phyloP scores from a whole-genome alignment of 1,284 basidiomycete species.

The Kalmanozyma brasiliensis region DNA sequence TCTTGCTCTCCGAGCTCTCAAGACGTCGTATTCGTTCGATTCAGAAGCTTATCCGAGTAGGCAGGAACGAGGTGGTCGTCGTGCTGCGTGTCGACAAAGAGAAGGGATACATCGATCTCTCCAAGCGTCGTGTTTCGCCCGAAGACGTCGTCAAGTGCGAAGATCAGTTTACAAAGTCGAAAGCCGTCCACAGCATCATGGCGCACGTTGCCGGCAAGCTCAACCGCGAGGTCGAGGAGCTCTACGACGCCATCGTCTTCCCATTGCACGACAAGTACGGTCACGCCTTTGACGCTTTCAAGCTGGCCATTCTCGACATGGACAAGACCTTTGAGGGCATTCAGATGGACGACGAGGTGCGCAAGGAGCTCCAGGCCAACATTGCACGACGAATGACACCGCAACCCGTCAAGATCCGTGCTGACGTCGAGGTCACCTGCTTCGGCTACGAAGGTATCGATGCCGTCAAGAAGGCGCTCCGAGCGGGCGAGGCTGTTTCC shows the following conservation, averaged over 20 bases:
- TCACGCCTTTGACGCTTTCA: conserved; percentile 98
- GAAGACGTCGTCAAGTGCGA: conserved; percentile 99
- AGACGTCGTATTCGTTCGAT: conserved; percentile 96
- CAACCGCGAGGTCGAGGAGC: conserved; percentile 74
- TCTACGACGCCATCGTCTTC: conserved; percentile 94
- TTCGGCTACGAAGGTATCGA: conserved; percentile 98
- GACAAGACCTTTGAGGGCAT: conserved; percentile 84
- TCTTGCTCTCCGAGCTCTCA: conserved; percentile 94
- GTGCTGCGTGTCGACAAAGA: conserved; percentile 98
- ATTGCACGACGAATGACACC: conserved; percentile 95
- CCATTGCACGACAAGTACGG: conserved; percentile 91
- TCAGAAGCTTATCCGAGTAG: conserved; percentile 96
- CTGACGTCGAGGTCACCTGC: conserved; percentile 97
- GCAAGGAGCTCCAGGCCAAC: conserved; percentile 80
- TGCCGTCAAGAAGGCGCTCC: conserved; percentile 91
- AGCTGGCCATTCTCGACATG: conserved; percentile 81
- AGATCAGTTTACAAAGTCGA: conserved; percentile 97
- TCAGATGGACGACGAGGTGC: conserved; percentile 73
- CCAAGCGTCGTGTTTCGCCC: conserved; percentile 97
- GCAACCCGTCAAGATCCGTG: conserved; percentile 97
- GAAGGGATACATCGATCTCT: conserved; percentile 99
- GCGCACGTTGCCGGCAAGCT: conserved; percentile 66
- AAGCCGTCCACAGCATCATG: conserved; percentile 70
- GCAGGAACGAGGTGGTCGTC: conserved; percentile 97
- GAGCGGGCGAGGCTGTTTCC: conserved; percentile 85